These are phyloP conservation scores for Nakaseomyces uthaithaninus DNA, from an alignment of 1,139 yeast genomes.

Conservation along the genomic window DNA sequence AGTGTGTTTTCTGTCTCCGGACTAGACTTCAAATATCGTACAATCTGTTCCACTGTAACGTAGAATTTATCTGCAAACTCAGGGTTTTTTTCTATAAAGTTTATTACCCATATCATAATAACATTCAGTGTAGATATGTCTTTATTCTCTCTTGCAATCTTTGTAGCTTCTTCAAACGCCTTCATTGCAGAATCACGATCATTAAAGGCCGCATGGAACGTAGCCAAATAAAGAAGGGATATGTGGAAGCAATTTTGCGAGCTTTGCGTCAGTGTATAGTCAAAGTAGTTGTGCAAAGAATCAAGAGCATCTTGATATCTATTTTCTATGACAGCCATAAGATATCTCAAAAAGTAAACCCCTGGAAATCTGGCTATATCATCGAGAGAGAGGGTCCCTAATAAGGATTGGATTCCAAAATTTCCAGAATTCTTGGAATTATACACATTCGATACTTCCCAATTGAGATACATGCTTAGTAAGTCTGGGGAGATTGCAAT, in stretches of 20 bases:
- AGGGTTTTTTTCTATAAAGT: slow-evolving; percentile 63
- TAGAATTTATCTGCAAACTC: slow-evolving; percentile 40
- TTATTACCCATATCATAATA: slow-evolving; percentile 72
- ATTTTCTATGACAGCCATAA: slow-evolving; percentile 51
- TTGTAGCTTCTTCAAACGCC: slow-evolving; percentile 80
- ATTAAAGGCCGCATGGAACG: slow-evolving; percentile 68
- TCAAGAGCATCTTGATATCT: slow-evolving; percentile 71
- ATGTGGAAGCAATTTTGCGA: slow-evolving; percentile 43
- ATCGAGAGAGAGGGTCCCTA: slow-evolving; percentile 44
- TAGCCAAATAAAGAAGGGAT: slow-evolving; percentile 71
- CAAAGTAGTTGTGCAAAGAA: slow-evolving; percentile 72
- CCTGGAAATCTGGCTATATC: slow-evolving; percentile 54
- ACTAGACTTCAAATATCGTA: slow-evolving; percentile 46
- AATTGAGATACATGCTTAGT: neutral
- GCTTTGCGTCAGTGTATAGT: slow-evolving; percentile 61
- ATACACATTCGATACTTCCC: slow-evolving; percentile 5
- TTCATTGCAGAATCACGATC: slow-evolving; percentile 67
- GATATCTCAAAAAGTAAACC: slow-evolving; percentile 54
- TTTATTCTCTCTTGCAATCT: slow-evolving; percentile 79
- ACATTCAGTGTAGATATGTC: slow-evolving; percentile 68
- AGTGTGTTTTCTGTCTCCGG: slow-evolving; percentile 18
- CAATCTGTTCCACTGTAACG: slow-evolving; percentile 47
- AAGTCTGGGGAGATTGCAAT: slow-evolving; percentile 1
- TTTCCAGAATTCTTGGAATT: neutral
- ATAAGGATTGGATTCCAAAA: slow-evolving; percentile 30